Percentiles rank a stretch among this genome's conserved stretches.
phyloP scores from a whole-genome alignment of 106 monocot species.

The Hemerocallis citrina region DNA sequence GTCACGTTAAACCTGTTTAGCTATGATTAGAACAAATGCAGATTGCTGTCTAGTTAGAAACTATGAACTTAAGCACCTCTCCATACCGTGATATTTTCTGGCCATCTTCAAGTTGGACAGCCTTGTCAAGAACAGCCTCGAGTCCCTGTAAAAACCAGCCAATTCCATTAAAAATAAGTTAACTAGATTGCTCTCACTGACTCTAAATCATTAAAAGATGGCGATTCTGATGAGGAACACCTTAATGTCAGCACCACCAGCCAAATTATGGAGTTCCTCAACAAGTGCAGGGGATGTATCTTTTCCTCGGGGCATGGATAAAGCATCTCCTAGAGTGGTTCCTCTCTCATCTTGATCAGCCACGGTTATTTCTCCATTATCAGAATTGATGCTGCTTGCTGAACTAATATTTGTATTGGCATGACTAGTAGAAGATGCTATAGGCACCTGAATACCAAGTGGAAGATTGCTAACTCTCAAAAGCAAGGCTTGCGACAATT shows the following conservation, averaged over 20 bases:
- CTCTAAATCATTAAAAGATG: not conserved
- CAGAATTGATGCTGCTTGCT: slow-evolving; percentile 17
- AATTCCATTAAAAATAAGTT: slow-evolving; percentile 3
- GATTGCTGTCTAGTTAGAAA: not conserved
- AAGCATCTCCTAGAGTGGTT: slow-evolving; percentile 63
- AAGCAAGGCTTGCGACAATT: not conserved
- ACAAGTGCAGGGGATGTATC: slow-evolving; percentile 56
- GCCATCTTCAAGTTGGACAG: slow-evolving; percentile 74
- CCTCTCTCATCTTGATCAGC: slow-evolving; percentile 57
- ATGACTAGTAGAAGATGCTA: slow-evolving; percentile 10
- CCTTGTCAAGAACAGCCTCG: slow-evolving; percentile 97
- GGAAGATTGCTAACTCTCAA: not conserved
- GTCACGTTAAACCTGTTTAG: not conserved
- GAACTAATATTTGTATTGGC: slow-evolving; percentile 17
- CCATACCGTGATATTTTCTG: slow-evolving; percentile 66
- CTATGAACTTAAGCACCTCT: slow-evolving; percentile 6
- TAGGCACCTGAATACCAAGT: slow-evolving; percentile 28
- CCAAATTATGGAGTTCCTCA: slow-evolving; percentile 85
- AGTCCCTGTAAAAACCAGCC: slow-evolving; percentile 50
- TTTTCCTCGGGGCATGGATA: slow-evolving; percentile 41
- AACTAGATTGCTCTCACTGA: not conserved
- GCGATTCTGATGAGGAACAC: slow-evolving; percentile 20
- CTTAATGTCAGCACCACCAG: slow-evolving; percentile 98
- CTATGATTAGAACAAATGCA: not conserved
- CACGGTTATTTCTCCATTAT: slow-evolving; percentile 44